Evolutionary conservation across 495 filamentous ascomycete genomes (phyloP).

Genomic region (Neurospora cerealis): DNA sequence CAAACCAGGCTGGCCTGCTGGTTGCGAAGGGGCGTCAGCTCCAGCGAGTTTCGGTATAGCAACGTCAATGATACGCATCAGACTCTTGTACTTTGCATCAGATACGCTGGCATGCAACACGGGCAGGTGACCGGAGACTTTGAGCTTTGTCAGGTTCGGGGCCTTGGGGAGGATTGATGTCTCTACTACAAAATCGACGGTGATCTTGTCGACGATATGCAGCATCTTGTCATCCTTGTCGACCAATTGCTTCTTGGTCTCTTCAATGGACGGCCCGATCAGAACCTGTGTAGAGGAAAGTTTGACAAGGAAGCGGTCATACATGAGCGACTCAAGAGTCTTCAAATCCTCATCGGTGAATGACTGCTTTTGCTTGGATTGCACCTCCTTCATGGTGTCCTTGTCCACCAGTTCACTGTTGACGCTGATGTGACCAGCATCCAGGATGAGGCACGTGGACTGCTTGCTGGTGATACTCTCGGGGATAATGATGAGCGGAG

Average conservation of each 20-base stretch:
- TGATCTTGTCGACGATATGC: constrained; percentile 93
- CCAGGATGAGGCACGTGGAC: constrained; percentile 81
- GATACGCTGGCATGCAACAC: constrained; percentile 86
- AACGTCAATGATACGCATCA: constrained; percentile 94
- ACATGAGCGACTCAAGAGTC: constrained; percentile 80
- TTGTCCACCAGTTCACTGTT: constrained; percentile 90
- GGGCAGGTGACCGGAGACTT: constrained; percentile 82
- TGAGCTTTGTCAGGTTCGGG: constrained; percentile 84
- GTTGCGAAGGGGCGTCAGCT: constrained; percentile 25
- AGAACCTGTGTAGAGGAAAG: constrained; percentile 89
- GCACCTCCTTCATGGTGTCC: constrained; percentile 74
- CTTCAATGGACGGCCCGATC: constrained; percentile 88
- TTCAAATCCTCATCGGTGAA: constrained; percentile 86
- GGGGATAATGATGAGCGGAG: constrained; percentile 90
- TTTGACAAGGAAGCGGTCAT: constrained; percentile 89
- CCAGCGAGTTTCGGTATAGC: constrained; percentile 78
- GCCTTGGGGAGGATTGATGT: constrained; percentile 90
- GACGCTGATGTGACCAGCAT: constrained; percentile 91
- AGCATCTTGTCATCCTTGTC: constrained; percentile 58
- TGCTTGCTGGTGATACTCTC: constrained; percentile 75
- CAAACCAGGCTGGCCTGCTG: constrained; percentile 30
- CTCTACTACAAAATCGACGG: constrained; percentile 87
- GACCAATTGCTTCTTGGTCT: constrained; percentile 75
- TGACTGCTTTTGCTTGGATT: constrained; percentile 78
- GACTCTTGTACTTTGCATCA: constrained; percentile 87